Percentiles rank a stretch among this genome's conserved stretches.
These are phyloP conservation scores for Agrocybe chaxingu DNA, from an alignment of 768 basidiomycete species.

Conservation along the genomic window DNA sequence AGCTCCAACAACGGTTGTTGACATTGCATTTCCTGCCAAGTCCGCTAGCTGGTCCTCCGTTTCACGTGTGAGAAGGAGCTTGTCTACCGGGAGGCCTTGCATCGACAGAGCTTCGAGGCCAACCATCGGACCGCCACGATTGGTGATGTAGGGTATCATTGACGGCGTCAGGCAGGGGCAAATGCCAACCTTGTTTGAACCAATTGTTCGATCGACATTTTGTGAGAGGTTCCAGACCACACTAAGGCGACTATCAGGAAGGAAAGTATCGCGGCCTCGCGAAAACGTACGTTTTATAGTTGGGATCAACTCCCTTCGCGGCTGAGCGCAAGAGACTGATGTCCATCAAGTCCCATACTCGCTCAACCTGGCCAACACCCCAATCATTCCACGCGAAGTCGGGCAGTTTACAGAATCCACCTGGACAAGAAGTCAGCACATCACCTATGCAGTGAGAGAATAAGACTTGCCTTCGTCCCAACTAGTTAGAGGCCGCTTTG, in stretches of 20 bases:
- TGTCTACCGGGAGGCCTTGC: constrained; percentile 92
- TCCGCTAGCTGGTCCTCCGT: constrained; percentile 92
- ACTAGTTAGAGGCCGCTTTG: constrained; percentile 81
- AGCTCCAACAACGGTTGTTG: constrained; percentile 91
- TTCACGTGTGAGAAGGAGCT: constrained; percentile 88
- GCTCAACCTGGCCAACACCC: constrained; percentile 89
- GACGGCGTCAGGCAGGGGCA: constrained; percentile 92
- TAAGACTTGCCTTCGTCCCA: constrained; percentile 79
- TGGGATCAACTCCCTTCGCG: constrained; percentile 76
- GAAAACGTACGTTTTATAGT: constrained; percentile 76
- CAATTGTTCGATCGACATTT: constrained; percentile 91
- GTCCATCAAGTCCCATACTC: constrained; percentile 95
- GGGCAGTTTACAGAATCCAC: constrained; percentile 78
- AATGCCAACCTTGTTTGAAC: constrained; percentile 77
- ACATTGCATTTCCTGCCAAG: constrained; percentile 97
- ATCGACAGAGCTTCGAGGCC: constrained; percentile 90
- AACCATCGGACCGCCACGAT: constrained; percentile 93
- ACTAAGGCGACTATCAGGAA: constrained; percentile 32
- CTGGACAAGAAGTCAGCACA: constrained; percentile 29
- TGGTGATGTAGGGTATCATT: constrained; percentile 96
- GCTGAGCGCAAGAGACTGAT: constrained; percentile 84
- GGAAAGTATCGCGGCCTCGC: background rate
- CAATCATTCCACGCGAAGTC: constrained; percentile 95
- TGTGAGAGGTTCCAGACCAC: constrained; percentile 96
- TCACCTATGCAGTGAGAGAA: background rate